These are phyloP conservation scores for Pelargonium fulgidum DNA, from an alignment of 441 rosid species.

Conservation along the genomic window DNA sequence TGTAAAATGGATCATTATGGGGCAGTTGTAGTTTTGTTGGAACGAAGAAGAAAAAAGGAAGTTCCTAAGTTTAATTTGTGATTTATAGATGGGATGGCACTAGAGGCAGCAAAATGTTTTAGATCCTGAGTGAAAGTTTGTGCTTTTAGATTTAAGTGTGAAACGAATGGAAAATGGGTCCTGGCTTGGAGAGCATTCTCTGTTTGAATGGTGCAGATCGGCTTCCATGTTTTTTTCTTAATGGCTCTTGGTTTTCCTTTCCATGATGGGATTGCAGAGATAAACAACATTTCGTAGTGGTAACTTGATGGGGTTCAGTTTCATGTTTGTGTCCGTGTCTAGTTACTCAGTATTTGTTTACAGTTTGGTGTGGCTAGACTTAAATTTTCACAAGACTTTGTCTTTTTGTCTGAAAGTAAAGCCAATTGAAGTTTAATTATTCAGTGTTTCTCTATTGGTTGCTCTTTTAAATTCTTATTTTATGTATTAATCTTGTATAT, in stretches of 20 bases:
- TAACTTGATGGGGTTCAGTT: not conserved
- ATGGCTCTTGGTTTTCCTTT: not conserved
- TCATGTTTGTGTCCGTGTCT: not conserved
- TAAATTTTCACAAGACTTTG: too few species aligned
- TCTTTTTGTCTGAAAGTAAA: not conserved
- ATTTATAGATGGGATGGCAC: too few species aligned
- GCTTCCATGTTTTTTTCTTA: not conserved
- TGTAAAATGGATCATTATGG: too few species aligned
- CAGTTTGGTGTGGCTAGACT: too few species aligned
- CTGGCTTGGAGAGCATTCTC: not conserved
- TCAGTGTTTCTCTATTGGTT: not conserved
- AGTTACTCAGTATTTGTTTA: not conserved
- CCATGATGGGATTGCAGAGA: not conserved
- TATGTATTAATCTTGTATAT: constrained; percentile 12
- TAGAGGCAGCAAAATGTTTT: too few species aligned
- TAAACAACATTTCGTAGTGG: not conserved
- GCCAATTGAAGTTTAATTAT: not conserved
- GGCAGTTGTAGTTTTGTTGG: too few species aligned
- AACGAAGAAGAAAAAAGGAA: too few species aligned
- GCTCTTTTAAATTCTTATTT: not conserved
- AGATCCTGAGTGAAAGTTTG: too few species aligned
- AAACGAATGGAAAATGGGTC: too few species aligned
- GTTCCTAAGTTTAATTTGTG: too few species aligned
- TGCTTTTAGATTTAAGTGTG: too few species aligned
- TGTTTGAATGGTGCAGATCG: not conserved